Conservation (phyloP, 805 yeast species). For the Candida qinlingensis region DNA sequence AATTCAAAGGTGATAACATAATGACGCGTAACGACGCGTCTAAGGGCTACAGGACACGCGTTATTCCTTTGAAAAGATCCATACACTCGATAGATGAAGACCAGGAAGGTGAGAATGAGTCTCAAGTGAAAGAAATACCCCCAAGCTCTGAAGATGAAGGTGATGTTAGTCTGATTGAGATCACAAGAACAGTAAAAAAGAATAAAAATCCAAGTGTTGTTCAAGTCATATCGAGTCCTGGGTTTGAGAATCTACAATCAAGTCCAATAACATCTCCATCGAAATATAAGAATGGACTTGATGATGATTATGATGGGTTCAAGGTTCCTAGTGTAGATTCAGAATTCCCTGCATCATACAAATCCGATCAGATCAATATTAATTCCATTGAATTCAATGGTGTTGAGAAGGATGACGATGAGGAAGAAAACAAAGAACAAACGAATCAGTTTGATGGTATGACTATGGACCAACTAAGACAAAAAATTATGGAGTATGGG, state of each 20-base stretch:
- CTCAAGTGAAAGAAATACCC: constrained; percentile 12
- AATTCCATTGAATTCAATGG: background rate
- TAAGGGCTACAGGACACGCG: background rate
- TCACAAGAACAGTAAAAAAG: constrained; percentile 21
- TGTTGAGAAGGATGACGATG: constrained; percentile 8
- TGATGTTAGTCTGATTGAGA: constrained; percentile 23
- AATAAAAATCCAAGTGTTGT: constrained; percentile 8
- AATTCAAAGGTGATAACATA: constrained; percentile 10
- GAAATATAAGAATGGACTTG: background rate
- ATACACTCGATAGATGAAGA: constrained; percentile 3
- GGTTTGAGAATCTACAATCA: constrained; percentile 4
- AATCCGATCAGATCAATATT: background rate
- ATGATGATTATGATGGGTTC: background rate
- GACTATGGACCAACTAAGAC: constrained; percentile 19
- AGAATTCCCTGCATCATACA: background rate
- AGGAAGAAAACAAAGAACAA: constrained; percentile 9
- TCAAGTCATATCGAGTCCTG: constrained; percentile 22
- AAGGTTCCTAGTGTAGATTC: background rate
- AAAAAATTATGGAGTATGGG: constrained; percentile 21
- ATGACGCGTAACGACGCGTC: background rate
- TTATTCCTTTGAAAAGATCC: constrained; percentile 15
- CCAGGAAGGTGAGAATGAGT: background rate
- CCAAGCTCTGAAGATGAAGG: constrained; percentile 22
- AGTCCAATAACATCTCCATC: constrained; percentile 8
- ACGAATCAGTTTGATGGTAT: constrained; percentile 11